Evolutionary conservation across 306 rosid species (phyloP), one percentile per base, ranked within the genome.

Genomic region (Gastrolobium bilobum): DNA sequence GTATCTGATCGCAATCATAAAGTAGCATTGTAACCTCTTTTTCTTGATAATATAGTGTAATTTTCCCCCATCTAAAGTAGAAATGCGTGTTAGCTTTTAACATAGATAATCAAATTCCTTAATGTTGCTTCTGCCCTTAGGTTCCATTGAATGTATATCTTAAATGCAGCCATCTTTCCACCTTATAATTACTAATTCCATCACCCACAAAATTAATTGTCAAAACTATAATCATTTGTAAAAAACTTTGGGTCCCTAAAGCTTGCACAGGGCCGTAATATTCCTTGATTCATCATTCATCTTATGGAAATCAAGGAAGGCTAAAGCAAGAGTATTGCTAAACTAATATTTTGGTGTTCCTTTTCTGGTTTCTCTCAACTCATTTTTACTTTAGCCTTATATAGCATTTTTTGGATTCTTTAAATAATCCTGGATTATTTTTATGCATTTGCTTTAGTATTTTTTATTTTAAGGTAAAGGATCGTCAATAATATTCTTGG

Each of bases 341-440:
- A 75, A 75, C 29, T 75, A 75, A 60, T 75, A 46, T 15, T 13
- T 34, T 74, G 67, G 79, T 34, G 7, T 60, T 75, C 39, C 50
- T 75, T 46, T 75, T 60, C 48, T 48, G 40, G 71, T 62, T 62
- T 40, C 44, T 30, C 52, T 63, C 30, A 20, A 10, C 31, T 11
- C 63, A 6, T 76, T 37, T 31, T 48, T 10, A 10, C 40, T 67
- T 46, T 48, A 31, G 20, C 46, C 66, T 57, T 76, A 38, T 6
- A 10, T 7, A 26, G 7, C 35, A 5, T 47, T 38, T 58, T 39
- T 48, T 48, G 40, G 31, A 47, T 52, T 26, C 15, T 10, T 7
- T 39, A 15, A 34, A 4, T 13, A 37, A 13, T 52, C 11, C 63
- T 37, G 47, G 11, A 7, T 40, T 11, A 47, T 47, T 46, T 51